phyloP scores from a whole-genome alignment of 768 basidiomycete genomes.

The Kwoniella europaea region DNA sequence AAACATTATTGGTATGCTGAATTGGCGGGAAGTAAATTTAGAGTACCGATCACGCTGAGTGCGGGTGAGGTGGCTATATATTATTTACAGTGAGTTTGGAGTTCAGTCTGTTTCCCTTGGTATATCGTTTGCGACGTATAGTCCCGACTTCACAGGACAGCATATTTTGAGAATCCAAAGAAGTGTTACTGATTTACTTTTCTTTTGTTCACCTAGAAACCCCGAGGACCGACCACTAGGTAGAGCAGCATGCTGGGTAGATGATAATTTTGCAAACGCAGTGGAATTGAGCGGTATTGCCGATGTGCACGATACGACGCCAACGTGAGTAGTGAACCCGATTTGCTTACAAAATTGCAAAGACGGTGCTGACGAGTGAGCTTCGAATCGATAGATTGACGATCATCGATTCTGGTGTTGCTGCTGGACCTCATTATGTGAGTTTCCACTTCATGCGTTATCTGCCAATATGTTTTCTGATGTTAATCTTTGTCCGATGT shows the following conservation, averaged over 20 bases:
- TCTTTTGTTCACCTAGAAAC: constrained; percentile 24
- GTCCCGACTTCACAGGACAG: constrained; percentile 60
- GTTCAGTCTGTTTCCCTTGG: constrained; percentile 23
- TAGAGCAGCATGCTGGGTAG: constrained; percentile 52
- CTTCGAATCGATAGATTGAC: constrained; percentile 65
- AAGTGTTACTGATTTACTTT: constrained; percentile 2
- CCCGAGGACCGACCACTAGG: constrained; percentile 46
- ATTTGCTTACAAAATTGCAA: no score
- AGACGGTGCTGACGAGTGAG: neutral
- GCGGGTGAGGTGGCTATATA: constrained; percentile 93
- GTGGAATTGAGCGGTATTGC: constrained; percentile 77
- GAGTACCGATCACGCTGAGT: constrained; percentile 79
- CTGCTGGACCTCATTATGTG: constrained; percentile 81
- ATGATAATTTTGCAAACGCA: constrained; percentile 73
- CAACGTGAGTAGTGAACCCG: constrained; percentile 65
- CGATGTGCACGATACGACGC: constrained; percentile 66
- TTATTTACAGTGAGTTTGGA: constrained; percentile 66
- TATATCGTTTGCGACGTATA: no score
- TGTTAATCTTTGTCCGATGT: neutral
- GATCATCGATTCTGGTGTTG: constrained; percentile 82
- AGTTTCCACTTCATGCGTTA: constrained; percentile 10
- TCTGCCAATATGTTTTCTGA: neutral
- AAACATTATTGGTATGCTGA: constrained; percentile 89
- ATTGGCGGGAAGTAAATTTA: constrained; percentile 75
- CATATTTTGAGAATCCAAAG: constrained; percentile 40